Percentiles rank a stretch among this genome's conserved stretches.
phyloP scores from a whole-genome alignment of 2,329 filamentous ascomycete genomes.

The Cytospora leucostoma region DNA sequence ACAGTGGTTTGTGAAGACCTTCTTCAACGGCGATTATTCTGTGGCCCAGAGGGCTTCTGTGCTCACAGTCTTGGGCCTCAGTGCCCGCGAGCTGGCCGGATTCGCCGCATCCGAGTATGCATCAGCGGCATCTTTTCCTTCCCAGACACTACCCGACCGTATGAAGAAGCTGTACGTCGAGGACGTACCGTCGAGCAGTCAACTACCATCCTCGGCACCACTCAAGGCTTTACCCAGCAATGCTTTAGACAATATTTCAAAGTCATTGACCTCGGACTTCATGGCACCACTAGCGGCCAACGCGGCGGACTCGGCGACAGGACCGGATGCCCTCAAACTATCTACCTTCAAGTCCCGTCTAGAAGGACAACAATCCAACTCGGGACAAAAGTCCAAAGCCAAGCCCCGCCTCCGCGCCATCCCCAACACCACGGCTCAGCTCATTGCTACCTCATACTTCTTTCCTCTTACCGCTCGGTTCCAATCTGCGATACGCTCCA shows the following conservation, averaged over 20 bases:
- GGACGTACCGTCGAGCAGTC: constrained; percentile 33
- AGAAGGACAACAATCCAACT: constrained; percentile 54
- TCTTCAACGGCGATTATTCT: constrained; percentile 91
- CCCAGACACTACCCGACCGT: constrained; percentile 72
- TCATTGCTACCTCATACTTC: constrained; percentile 80
- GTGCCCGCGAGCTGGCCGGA: constrained; percentile 82
- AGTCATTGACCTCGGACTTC: constrained; percentile 68
- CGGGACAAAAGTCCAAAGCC: constrained; percentile 39
- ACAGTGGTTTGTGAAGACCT: constrained; percentile 79
- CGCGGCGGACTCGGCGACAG: constrained; percentile 77
- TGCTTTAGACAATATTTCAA: constrained; percentile 68
- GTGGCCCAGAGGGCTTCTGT: constrained; percentile 80
- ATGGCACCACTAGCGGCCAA: constrained; percentile 79
- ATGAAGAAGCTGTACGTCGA: constrained; percentile 71
- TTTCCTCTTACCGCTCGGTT: constrained; percentile 82
- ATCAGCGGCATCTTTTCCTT: constrained; percentile 66
- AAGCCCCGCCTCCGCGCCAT: constrained; percentile 55
- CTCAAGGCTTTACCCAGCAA: constrained; percentile 57
- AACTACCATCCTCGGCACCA: constrained; percentile 35
- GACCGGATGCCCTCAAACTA: constrained; percentile 84
- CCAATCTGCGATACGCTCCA: constrained; percentile 59
- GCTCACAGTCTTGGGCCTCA: constrained; percentile 78
- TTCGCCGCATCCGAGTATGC: constrained; percentile 61
- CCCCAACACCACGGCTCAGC: constrained; percentile 74
- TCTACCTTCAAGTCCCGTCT: constrained; percentile 84